Base-by-base conservation (phyloP, 192 early-diverging fungal genomes). In the Backusella sp. region DNA sequence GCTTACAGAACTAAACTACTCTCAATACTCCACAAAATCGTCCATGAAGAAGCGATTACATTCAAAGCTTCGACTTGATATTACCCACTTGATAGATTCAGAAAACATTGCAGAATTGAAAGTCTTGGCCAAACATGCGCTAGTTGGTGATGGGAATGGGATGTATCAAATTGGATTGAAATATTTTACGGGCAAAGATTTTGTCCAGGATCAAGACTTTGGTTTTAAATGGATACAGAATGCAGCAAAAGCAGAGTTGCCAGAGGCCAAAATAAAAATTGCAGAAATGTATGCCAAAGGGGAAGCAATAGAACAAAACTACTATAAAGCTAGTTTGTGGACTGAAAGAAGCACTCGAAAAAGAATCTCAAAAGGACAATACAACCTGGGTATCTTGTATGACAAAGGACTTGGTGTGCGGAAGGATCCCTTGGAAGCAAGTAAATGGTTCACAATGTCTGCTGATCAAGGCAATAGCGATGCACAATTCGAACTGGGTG, bases 101-200 rank as follows among this genome's bases (percentile, higher is more conserved):
- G 53, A 21, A 59, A 21, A 26, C 8, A 5, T 4, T 3, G 23
- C 23, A 9, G 2, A 23, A 7, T 4, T 56, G 12, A 59, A 59
- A 26, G 11, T 59, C 8, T 59, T 59, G 3, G 53, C 53, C 6
- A 59, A 59, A 59, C 23, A 26, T 26, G 53, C 53, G 11, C 7
- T 23, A 26, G 53, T 26, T 59, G 9, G 53, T 26, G 53, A 59
- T 59, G 53, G 53, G 12, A 26, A 59, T 26, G 53, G 21, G 1
- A 59, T 59, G 53, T 59, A 59, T 26, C 53, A 59, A 28, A 59
- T 59, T 59, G 53, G n/a, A 11, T 59, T 59, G 53, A 59, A 59
- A 26, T 59, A 23, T 11, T 59, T 9, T 11, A 12, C 7, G 3
- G 53, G 9, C 1, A 11, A 21, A 11, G 11, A 59, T 59, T 12